Conservation (phyloP, 2,329 filamentous ascomycete species). For the Hymenoscyphus linearis region DNA sequence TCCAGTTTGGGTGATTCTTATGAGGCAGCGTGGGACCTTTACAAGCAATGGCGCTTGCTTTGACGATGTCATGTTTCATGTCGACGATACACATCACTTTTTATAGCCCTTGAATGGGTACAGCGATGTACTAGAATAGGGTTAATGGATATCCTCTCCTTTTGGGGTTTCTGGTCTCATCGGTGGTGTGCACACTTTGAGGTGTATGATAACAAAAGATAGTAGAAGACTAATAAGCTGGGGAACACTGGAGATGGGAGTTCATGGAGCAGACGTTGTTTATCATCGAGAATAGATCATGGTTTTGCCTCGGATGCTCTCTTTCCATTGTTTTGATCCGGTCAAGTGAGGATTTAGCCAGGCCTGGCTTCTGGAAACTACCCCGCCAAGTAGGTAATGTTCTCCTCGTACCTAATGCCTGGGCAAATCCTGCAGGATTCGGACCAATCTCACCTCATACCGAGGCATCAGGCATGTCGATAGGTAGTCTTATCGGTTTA, state of each 20-base stretch:
- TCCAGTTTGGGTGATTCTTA: conserved; percentile 22
- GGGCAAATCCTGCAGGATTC: not conserved
- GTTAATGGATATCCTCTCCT: conserved; percentile 25
- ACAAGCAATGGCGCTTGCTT: conserved; percentile 25
- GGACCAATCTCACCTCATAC: not conserved
- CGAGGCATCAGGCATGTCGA: not conserved
- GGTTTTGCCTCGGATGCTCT: not conserved
- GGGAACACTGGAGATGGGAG: not conserved
- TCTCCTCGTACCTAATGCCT: not conserved
- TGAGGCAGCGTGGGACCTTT: conserved; percentile 24
- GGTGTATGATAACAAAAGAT: conserved; percentile 7
- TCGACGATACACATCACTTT: conserved; percentile 27
- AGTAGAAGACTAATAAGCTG: not conserved
- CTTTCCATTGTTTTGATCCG: not conserved
- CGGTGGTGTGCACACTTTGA: conserved; percentile 3
- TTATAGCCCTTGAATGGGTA: conserved; percentile 18
- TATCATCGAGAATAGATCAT: conserved; percentile 1
- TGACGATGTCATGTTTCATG: conserved; percentile 33
- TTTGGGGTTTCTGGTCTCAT: conserved; percentile 12
- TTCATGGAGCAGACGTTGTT: not conserved
- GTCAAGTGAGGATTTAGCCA: not conserved
- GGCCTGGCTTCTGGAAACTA: not conserved
- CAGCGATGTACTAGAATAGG: conserved; percentile 30
- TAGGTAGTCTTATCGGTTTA: not conserved
- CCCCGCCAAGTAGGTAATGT: not conserved